Percentiles rank a stretch among this genome's conserved stretches.
These are phyloP conservation scores for Trichoderma reesei DNA, from an alignment of 495 filamentous ascomycete genomes.

Conservation along the genomic window DNA sequence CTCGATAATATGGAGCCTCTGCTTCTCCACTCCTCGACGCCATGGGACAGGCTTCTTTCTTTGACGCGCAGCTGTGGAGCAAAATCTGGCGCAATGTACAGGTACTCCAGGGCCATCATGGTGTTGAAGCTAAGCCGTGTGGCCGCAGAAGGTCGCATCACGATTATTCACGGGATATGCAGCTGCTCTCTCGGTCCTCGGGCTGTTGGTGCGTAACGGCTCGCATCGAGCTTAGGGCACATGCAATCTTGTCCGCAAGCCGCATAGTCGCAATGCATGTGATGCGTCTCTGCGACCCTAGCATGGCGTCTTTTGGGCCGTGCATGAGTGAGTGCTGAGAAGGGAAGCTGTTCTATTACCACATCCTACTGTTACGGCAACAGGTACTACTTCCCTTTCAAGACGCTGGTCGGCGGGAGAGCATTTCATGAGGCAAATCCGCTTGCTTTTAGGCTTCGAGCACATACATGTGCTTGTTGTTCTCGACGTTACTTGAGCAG, in stretches of 20 bases:
- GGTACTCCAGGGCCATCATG: neutral
- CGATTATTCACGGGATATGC: slow-evolving; percentile 5
- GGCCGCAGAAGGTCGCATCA: slow-evolving; percentile 8
- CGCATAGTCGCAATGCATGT: slow-evolving; percentile 5
- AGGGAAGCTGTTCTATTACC: too few species aligned
- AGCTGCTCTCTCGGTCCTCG: neutral
- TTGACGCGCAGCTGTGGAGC: neutral
- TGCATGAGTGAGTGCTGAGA: neutral
- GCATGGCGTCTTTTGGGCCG: neutral
- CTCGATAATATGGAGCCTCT: neutral
- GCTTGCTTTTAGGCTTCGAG: too few species aligned
- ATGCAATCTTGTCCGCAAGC: neutral
- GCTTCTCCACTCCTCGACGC: neutral
- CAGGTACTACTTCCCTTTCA: too few species aligned
- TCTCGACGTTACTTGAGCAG: too few species aligned
- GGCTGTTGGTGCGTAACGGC: neutral
- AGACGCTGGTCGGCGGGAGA: too few species aligned
- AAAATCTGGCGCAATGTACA: neutral
- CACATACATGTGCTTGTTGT: too few species aligned
- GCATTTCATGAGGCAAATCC: too few species aligned
- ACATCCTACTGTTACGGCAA: too few species aligned
- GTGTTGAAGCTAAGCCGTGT: neutral
- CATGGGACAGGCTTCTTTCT: neutral
- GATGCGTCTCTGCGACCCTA: neutral
- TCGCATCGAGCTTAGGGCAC: neutral